A percentile compares a stretch with the other conserved stretches of the same genome.
phyloP scores from a whole-genome alignment of 306 rosid species.

The Purshia tridentata region DNA sequence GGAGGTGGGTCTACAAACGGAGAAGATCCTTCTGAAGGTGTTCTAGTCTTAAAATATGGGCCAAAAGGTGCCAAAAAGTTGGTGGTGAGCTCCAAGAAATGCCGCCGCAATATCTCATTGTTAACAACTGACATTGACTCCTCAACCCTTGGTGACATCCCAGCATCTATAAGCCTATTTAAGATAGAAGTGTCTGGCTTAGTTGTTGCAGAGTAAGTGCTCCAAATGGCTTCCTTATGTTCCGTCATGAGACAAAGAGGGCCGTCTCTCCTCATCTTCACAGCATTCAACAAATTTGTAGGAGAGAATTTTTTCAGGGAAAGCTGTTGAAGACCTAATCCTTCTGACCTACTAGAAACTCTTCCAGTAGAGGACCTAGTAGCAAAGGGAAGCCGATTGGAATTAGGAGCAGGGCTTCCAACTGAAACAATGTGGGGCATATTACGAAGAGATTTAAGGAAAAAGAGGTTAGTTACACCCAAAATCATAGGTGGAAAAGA shows the following conservation, averaged over 20 bases:
- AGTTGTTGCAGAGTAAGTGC: slow-evolving; percentile 69
- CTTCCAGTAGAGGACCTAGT: slow-evolving; percentile 61
- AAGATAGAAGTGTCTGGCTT: slow-evolving; percentile 89
- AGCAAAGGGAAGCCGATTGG: slow-evolving; percentile 45
- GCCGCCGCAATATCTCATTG: slow-evolving; percentile 81
- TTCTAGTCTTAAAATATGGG: slow-evolving; percentile 72
- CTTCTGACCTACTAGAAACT: slow-evolving; percentile 51
- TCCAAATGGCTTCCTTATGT: slow-evolving; percentile 97
- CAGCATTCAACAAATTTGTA: slow-evolving; percentile 68
- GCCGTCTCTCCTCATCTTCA: slow-evolving; percentile 86
- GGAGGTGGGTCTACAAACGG: slow-evolving; percentile 77
- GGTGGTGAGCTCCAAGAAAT: slow-evolving; percentile 86
- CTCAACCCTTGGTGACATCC: slow-evolving; percentile 77
- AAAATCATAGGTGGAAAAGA: slow-evolving; percentile 73
- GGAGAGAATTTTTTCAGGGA: slow-evolving; percentile 79
- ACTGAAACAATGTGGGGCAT: slow-evolving; percentile 82
- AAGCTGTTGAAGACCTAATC: slow-evolving; percentile 72
- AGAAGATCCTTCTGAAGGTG: slow-evolving; percentile 76
- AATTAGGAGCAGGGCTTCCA: slow-evolving; percentile 75
- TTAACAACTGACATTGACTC: slow-evolving; percentile 93
- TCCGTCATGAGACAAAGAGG: slow-evolving; percentile 97
- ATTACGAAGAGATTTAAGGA: slow-evolving; percentile 78
- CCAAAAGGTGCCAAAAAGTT: slow-evolving; percentile 94
- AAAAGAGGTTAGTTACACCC: slow-evolving; percentile 94
- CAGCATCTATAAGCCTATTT: slow-evolving; percentile 90